Conservation (phyloP, 768 basidiomycete species). For the Dacryopinax primogenitus region DNA sequence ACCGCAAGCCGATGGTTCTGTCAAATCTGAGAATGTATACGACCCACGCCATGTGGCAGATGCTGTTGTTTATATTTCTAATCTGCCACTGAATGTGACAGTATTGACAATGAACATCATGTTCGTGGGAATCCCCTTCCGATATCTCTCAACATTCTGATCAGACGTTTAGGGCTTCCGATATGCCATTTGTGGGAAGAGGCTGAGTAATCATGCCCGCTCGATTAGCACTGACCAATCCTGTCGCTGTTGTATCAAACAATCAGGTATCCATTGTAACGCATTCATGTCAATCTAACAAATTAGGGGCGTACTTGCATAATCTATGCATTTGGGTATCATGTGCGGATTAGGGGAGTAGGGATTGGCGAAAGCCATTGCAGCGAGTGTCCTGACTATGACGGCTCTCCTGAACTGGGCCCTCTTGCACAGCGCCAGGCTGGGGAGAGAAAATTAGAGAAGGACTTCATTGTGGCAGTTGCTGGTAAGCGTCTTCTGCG, state of each 20-base stretch:
- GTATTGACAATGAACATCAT: slow-evolving; percentile 63
- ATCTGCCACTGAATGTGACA: slow-evolving; percentile 53
- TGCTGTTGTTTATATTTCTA: slow-evolving; percentile 57
- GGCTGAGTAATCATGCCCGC: slow-evolving; percentile 24
- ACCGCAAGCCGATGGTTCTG: slow-evolving; percentile 55
- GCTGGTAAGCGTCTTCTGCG: slow-evolving; percentile 29
- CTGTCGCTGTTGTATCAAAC: neutral
- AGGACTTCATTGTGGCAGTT: slow-evolving; percentile 31
- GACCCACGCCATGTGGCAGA: slow-evolving; percentile 60
- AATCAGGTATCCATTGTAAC: slow-evolving; percentile 1
- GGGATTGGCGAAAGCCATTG: neutral
- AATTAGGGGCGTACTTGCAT: neutral
- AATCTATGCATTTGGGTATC: slow-evolving; percentile 5
- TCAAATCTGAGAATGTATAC: slow-evolving; percentile 47
- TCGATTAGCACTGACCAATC: too few relatives aligned
- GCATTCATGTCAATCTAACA: slow-evolving; percentile 7
- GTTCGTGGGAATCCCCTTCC: slow-evolving; percentile 33
- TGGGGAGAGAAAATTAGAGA: slow-evolving; percentile 20
- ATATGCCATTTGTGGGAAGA: slow-evolving; percentile 38
- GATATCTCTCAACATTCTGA: neutral
- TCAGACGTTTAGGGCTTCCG: slow-evolving; percentile 30
- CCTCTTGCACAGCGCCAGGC: neutral
- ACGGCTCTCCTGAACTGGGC: neutral
- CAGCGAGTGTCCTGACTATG: neutral
- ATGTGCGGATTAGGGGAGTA: neutral